phyloP scores from a whole-genome alignment of 108 stramenopile species.

The Skeletonema menzelii region DNA sequence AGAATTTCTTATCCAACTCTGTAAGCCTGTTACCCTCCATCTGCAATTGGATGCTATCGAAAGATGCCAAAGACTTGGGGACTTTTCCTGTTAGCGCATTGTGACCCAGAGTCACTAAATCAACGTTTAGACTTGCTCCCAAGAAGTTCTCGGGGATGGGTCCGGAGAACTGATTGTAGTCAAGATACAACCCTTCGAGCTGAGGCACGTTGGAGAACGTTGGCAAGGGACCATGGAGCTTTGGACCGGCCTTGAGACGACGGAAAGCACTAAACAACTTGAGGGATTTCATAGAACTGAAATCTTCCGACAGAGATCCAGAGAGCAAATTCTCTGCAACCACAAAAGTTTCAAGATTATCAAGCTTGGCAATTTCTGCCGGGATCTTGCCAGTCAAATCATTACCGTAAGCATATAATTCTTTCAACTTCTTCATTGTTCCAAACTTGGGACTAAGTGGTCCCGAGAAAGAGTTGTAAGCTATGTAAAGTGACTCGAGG shows the following conservation, averaged over 20 bases:
- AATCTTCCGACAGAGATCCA: slow-evolving; percentile 56
- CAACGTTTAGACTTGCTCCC: slow-evolving; percentile 40
- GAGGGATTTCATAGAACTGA: slow-evolving; percentile 55
- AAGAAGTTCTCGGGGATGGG: slow-evolving; percentile 36
- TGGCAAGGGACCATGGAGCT: slow-evolving; percentile 59
- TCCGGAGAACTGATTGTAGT: slow-evolving; percentile 57
- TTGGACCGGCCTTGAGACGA: slow-evolving; percentile 34
- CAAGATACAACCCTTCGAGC: slow-evolving; percentile 60
- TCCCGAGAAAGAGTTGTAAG: slow-evolving; percentile 65
- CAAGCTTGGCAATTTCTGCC: slow-evolving; percentile 41
- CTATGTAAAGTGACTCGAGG: slow-evolving; percentile 44
- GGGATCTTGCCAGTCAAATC: slow-evolving; percentile 68
- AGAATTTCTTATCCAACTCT: slow-evolving; percentile 56
- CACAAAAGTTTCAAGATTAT: slow-evolving; percentile 46
- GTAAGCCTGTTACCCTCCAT: slow-evolving; percentile 69
- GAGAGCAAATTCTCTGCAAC: slow-evolving; percentile 59
- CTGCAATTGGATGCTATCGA: slow-evolving; percentile 68
- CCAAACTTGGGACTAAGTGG: slow-evolving; percentile 56
- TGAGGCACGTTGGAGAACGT: slow-evolving; percentile 57
- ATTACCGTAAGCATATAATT: slow-evolving; percentile 46
- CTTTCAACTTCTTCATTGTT: slow-evolving; percentile 50
- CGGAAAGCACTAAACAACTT: slow-evolving; percentile 49
- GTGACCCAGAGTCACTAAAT: slow-evolving; percentile 46
- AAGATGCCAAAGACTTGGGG: slow-evolving; percentile 42
- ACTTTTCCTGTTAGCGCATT: slow-evolving; percentile 55